Evolutionary conservation across 805 yeast genomes (phyloP), one percentile per base, ranked within the genome.

Genomic region (Spathaspora boniae): DNA sequence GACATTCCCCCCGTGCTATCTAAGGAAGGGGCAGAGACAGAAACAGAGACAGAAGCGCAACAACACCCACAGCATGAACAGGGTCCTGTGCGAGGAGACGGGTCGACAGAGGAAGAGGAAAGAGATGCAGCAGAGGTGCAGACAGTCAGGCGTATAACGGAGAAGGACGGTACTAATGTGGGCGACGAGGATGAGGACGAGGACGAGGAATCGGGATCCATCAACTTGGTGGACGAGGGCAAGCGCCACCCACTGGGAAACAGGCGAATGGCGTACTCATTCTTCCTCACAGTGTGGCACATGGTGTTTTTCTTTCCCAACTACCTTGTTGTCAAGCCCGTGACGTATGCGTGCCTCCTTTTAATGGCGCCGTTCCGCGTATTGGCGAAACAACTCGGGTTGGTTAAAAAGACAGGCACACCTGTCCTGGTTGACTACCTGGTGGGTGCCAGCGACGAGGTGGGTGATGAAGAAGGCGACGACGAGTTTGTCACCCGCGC

Each of bases 311-410:
- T 44, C 26, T 31, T 49, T 16, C 55, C 27, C 46, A 69, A 73
- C 41, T 45, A 68, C 26, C 34, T 80, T 5, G 43, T 81, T 4
- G 42, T 74, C n/a, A 70, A 68, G 37, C 88, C 89, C 2, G 38
- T 76, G 11, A 41, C 59, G 4, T 62, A 70, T 31, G 28, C 71
- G 2, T 69, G 84, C 74, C 65, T 60, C 33, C 41, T 80, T n/a
- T 38, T 75, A 5, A 68, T 80, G 2, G 76, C 70, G 47, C 89
- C 89, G 0, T 56, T 80, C 41, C 62, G 60, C 12, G 68, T 37
- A 14, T 16, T 41, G 11, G 19, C 37, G 12, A 40, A 35, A 26
- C 41, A 31, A 28, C 29, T 30, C 28, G 39, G 29, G 2, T 20
- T 16, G 14, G 25, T 19, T 9, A 9, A 26, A 6, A 31, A 16